Evolutionary conservation across 1,139 yeast genomes (phyloP), one percentile per base, ranked within the genome.

Genomic region (Blastobotrys niveus): DNA sequence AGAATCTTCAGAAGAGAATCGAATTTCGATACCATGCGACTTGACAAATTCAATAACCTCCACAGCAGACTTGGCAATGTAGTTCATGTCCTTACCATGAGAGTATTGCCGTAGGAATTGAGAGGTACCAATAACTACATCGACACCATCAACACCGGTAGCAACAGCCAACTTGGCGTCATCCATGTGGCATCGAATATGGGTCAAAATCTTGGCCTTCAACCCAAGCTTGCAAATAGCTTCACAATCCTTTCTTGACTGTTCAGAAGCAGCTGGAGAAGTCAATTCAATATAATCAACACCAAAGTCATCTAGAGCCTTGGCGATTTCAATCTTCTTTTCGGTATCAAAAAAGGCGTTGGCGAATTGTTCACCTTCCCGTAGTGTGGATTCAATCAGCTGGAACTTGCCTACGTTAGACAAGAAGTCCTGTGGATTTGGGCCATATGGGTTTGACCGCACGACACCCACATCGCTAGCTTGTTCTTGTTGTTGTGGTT

Each of bases 351-450:
- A 91, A 68, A 89, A 91, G 9, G 98, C 96, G 63, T 89, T 91
- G 61, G 97, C 96, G 65, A 91, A 91, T 67, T 91, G 98, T 70
- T 91, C 98, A 65, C 98, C 97, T 70, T 91, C 98, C 75, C 97
- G 82, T 53, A 91, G 74, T 25, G 97, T 91, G 18, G 96, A 86
- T 70, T 91, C 98, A 61, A 91, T 91, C 59, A 91, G 71, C 73
- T 89, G 89, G 70, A 89, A 91, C 60, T 80, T 81, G 58, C 81
- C 75, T 38, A 91, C 97, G 63, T 91, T 91, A 18, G 96, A 87
- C 53, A 91, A 71, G 63, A 73, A 88, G 70, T 91, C 98, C 48
- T 88, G 79, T 45, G 97, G 97, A 63, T 89, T 83, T 52, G 96
- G 95, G 24, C 96, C 97, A 60, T 91, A 91, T 52, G 97, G 97